Percentiles rank a stretch among this genome's conserved stretches.
Conservation (phyloP, 176 grass and related monocot genomes). For the Carex myosuroides region DNA sequence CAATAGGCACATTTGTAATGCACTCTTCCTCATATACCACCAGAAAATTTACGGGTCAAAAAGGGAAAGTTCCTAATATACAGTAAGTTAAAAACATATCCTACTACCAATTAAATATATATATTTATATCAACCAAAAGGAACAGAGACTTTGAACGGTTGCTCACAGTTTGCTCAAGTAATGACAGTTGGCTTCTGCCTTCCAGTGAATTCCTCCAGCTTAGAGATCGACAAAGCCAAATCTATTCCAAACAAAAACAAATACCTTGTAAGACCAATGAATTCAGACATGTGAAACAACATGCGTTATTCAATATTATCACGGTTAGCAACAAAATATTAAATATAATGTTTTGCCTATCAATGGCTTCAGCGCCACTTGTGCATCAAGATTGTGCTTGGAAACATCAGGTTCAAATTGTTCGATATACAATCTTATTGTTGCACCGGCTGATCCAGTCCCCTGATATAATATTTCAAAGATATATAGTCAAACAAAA, state of each 20-base stretch:
- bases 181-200: slow-evolving; percentile 69
- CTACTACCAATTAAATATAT: not conserved
- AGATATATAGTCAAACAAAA: slow-evolving; percentile 1
- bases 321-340: not conserved
- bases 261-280: not conserved
- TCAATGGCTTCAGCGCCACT: slow-evolving; percentile 59
- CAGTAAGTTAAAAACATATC: not conserved
- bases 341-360: slow-evolving; percentile 37
- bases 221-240: slow-evolving; percentile 77
- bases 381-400: slow-evolving; percentile 72
- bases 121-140: not conserved
- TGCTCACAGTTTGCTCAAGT: slow-evolving; percentile 33
- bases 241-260: slow-evolving; percentile 35
- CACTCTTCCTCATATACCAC: not conserved
- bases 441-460: slow-evolving; percentile 93
- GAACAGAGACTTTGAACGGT: not conserved
- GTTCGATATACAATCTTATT: slow-evolving; percentile 71
- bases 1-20: not conserved
- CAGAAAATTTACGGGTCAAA: not conserved
- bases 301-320: not conserved
- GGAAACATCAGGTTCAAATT: slow-evolving; percentile 63
- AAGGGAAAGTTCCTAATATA: not conserved
- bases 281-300: not conserved
- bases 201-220: slow-evolving; percentile 80
- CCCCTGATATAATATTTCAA: slow-evolving; percentile 37